Conservation (phyloP, 352 stramenopile genomes). For the Pythium brassicae region DNA sequence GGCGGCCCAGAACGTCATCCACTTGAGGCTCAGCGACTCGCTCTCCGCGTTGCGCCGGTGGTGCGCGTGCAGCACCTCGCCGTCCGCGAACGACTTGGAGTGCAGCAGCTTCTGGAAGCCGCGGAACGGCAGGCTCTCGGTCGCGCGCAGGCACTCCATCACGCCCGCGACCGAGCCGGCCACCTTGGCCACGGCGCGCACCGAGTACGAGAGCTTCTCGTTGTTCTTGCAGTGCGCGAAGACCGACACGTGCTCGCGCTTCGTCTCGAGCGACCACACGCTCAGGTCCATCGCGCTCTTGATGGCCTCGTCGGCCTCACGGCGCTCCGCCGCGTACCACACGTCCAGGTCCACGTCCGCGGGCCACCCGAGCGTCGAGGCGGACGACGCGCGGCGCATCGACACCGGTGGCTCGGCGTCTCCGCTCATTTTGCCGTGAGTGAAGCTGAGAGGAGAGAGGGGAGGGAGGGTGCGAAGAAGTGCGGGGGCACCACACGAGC, state of each 20-base stretch:
- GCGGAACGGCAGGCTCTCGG: slow-evolving; percentile 50
- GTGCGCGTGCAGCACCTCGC: slow-evolving; percentile 73
- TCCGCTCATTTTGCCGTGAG: not conserved
- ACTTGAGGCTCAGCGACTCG: slow-evolving; percentile 83
- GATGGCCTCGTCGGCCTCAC: slow-evolving; percentile 66
- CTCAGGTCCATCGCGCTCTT: slow-evolving; percentile 61
- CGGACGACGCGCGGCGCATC: slow-evolving; percentile 15
- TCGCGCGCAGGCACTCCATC: slow-evolving; percentile 72
- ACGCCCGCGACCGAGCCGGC: slow-evolving; percentile 62
- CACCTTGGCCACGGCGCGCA: slow-evolving; percentile 67
- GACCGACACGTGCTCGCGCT: slow-evolving; percentile 59
- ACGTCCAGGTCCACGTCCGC: slow-evolving; percentile 70
- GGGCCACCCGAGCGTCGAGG: slow-evolving; percentile 47
- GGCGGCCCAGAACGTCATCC: slow-evolving; percentile 69
- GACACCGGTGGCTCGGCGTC: not conserved
- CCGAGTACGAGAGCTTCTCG: slow-evolving; percentile 66
- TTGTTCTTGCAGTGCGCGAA: slow-evolving; percentile 85
- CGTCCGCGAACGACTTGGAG: slow-evolving; percentile 68
- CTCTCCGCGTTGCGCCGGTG: slow-evolving; percentile 19
- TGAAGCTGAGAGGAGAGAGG: too few species aligned
- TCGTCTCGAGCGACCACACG: slow-evolving; percentile 70
- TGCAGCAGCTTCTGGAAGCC: slow-evolving; percentile 76
- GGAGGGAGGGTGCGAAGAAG: too few species aligned
- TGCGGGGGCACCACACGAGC: too few species aligned
- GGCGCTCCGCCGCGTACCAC: slow-evolving; percentile 70